Evolutionary conservation across 2,329 filamentous ascomycete species (phyloP), one percentile per base, ranked within the genome.

Genomic region (Parastagonospora nodorum): DNA sequence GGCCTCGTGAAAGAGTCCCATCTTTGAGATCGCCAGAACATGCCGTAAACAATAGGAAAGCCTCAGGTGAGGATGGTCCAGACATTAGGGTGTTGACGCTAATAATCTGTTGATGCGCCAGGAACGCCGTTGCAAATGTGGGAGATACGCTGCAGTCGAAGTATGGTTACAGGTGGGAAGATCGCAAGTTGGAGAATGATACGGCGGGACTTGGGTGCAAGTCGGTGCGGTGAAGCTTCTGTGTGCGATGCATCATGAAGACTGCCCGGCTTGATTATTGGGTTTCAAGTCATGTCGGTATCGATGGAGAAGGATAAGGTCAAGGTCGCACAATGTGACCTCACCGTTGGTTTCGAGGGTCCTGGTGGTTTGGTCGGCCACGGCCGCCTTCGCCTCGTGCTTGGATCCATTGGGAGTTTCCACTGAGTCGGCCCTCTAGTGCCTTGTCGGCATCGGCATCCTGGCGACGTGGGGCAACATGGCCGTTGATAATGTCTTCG

Each of bases 381-480:
- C 68, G 69, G 35, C 71, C 73, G 32, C 66, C 66, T 60, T 75
- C 70, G 42, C 68, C 67, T 54, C 73, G 62, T 40, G 64, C 42
- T 42, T 69, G 62, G 44, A 74, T 67, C 72, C 72, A 72, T 60
- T 72, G 66, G 11, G 68, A 49, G 48, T 71, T 71, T 27, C 74
- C 74, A 50, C 70, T 74, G 50, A 73, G 73, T 53, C 74, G 71
- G 43, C 73, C 74, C 59, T 79, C 78, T 38, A 76, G 68, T 31
- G 77, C 77, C 62, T 80, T 80, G 51, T 77, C 74, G 16, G 74
- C 73, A 54, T 80, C 77, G 1, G 76, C 60, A 46, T 79, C 77
- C n/a, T 68, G 52, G 45, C 75, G 68, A 41, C 64, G 60, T 31
- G 63, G 56, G 28, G 50, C 50, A 19, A 30, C 42, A 19, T 60